These are phyloP conservation scores for Yamadazyma dendronema DNA, from an alignment of 1,139 yeast genomes.

Conservation along the genomic window DNA sequence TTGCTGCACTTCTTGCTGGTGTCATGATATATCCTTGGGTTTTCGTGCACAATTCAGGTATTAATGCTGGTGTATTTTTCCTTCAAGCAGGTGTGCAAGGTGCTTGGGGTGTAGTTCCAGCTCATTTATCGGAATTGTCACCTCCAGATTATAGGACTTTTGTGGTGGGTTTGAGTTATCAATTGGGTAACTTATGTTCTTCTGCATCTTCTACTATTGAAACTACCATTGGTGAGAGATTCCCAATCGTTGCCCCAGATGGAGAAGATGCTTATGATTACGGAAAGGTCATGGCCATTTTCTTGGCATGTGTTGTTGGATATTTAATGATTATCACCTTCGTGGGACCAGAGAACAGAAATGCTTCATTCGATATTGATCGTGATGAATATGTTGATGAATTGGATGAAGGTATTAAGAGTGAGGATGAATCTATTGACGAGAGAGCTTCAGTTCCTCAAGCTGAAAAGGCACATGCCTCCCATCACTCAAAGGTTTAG, in stretches of 20 bases:
- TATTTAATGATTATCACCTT: conserved; percentile 57
- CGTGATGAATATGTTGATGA: conserved; percentile 21
- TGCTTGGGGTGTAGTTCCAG: conserved; percentile 85
- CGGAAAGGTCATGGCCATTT: conserved; percentile 71
- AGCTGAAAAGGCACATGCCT: conserved; percentile 1
- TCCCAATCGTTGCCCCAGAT: conserved; percentile 39
- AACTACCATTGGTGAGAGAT: conserved; percentile 66
- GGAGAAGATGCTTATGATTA: conserved; percentile 23
- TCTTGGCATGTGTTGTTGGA: conserved; percentile 75
- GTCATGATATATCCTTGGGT: conserved; percentile 76
- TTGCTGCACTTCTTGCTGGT: conserved; percentile 66
- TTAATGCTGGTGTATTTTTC: conserved; percentile 78
- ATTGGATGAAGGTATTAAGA: conserved; percentile 13
- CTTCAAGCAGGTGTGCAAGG: conserved; percentile 83
- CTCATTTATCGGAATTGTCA: conserved; percentile 74
- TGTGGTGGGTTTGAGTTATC: conserved; percentile 74
- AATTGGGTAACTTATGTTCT: conserved; percentile 79
- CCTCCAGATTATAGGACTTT: conserved; percentile 73
- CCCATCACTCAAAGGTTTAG: not conserved
- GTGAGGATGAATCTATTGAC: conserved; percentile 13
- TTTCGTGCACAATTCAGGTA: conserved; percentile 48
- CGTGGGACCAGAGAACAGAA: conserved; percentile 73
- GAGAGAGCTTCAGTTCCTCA: conserved; percentile 1
- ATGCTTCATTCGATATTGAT: conserved; percentile 29
- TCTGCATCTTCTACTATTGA: conserved; percentile 85